phyloP scores from a whole-genome alignment of 108 stramenopile genomes.

The Schizochytrium sp. region DNA sequence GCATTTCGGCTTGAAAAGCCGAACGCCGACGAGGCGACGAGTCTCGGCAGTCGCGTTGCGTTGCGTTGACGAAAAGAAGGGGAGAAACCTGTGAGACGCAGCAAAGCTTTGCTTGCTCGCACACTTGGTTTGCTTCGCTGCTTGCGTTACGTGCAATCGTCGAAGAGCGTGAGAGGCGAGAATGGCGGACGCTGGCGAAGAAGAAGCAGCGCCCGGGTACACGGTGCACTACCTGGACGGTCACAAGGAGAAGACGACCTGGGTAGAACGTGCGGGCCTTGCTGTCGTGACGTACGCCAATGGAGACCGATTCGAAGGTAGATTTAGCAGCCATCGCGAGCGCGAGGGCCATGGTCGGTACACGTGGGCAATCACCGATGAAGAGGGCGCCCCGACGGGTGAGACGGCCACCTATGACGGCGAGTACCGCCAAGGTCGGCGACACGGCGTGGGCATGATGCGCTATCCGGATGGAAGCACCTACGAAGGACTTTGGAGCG shows the following conservation, averaged over 20 bases:
- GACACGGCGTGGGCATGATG: neutral
- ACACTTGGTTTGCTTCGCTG: no score
- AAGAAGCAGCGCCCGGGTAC: neutral
- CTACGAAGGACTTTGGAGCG: neutral
- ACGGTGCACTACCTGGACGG: slow-evolving; percentile 3
- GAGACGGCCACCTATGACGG: neutral
- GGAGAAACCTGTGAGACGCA: no score
- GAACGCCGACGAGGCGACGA: no score
- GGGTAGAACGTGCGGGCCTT: neutral
- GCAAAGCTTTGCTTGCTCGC: no score
- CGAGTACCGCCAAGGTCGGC: neutral
- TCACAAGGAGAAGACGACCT: neutral
- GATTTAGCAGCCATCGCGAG: neutral
- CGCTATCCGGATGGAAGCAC: neutral
- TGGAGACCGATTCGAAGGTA: neutral
- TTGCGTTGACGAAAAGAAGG: no score
- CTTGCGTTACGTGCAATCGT: no score
- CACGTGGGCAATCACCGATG: neutral
- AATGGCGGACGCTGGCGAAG: neutral
- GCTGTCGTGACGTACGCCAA: neutral
- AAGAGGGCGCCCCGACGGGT: neutral
- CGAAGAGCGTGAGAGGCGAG: neutral
- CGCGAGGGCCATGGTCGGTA: neutral
- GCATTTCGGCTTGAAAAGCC: no score
- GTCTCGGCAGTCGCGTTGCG: no score